phyloP scores from a whole-genome alignment of 2,329 filamentous ascomycete genomes.

The Lachnellula arida region DNA sequence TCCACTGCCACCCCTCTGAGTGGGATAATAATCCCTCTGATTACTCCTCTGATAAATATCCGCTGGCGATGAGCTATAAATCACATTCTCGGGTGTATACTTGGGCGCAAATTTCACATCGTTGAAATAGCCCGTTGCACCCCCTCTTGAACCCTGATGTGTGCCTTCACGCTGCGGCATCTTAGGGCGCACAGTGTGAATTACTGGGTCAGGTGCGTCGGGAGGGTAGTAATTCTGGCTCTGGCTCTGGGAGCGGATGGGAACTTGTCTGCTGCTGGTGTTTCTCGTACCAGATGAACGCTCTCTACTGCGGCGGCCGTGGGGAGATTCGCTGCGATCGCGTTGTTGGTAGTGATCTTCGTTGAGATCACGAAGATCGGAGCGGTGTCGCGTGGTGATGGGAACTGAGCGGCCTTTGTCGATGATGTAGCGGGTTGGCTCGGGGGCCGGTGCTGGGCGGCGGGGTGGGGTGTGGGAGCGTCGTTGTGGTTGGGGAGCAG shows the following conservation, averaged over 20 bases:
- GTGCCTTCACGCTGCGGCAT: conserved; percentile 15
- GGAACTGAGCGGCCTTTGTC: conserved; percentile 22
- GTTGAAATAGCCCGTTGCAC: conserved; percentile 1
- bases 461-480: conserved; percentile 15
- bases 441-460: not conserved
- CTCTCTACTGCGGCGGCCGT: conserved; percentile 11
- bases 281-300: conserved; percentile 14
- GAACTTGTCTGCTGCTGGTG: conserved; percentile 4
- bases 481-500: conserved; percentile 10
- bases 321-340: conserved; percentile 24
- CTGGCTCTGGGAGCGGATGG: conserved; percentile 9
- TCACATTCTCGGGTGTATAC: conserved; percentile 10
- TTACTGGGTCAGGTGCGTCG: conserved; percentile 13
- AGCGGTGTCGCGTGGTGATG: conserved; percentile 15
- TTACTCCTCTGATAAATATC: conserved; percentile 1
- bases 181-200: conserved; percentile 15
- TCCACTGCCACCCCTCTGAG: not conserved
- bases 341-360: conserved; percentile 14
- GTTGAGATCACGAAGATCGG: conserved; percentile 13
- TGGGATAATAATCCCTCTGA: conserved; percentile 2
- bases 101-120: conserved; percentile 13
- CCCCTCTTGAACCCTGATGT: not conserved
- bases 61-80: conserved; percentile 4
- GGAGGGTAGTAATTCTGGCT: conserved; percentile 17
- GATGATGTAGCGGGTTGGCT: conserved; percentile 23